Base-by-base conservation (phyloP, 352 stramenopile genomes). In the Phytophthora pisi region DNA sequence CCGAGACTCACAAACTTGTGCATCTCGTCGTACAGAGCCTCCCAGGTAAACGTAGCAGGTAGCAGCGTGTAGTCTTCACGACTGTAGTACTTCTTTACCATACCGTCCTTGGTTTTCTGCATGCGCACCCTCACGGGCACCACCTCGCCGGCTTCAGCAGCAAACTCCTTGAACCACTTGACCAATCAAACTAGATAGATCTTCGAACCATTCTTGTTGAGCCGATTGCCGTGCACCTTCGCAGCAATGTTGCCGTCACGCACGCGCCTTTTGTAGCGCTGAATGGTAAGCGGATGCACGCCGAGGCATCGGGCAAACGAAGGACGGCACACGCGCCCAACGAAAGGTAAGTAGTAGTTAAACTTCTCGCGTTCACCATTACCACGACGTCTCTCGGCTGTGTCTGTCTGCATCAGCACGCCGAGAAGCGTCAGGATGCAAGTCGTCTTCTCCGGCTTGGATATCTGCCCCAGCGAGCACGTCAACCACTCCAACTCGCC, bases 381-480 rank as follows among this genome's bases (percentile, higher is more conserved):
- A 2, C 47, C 47, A 36, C 47, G 20, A 36, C 11, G 9, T 31
- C 47, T 24, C 9, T 53, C 47, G 30, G 20, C 24, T 15, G 24
- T 30, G 24, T 18, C 20, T 20, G 47, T 36, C 24, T 46, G 40
- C 40, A 46, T 46, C 8, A 58, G 38, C n/a, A 65, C 49, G 6
- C 24, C 49, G 1, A 51, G 9, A 24, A 47, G 26, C 16, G 49
- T 65, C 2, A 51, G 43, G n/a, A 43, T 51, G 20, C 57, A 55
- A 6, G 45, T 63, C 10, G 30, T 55, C 13, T 47, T 63, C 5
- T 49, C 54, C 28, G 26, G 28, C 43, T 53, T 61, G 7, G 43
- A 13, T 30, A 55, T 40, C 28, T 54, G 56, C 1, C 6, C n/a
- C 1, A 63, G 31, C n/a, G 56, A 63, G 20, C 7, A 55, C 16